Base-by-base conservation (phyloP, 352 stramenopile species). In the Phytophthora cryptogea region DNA sequence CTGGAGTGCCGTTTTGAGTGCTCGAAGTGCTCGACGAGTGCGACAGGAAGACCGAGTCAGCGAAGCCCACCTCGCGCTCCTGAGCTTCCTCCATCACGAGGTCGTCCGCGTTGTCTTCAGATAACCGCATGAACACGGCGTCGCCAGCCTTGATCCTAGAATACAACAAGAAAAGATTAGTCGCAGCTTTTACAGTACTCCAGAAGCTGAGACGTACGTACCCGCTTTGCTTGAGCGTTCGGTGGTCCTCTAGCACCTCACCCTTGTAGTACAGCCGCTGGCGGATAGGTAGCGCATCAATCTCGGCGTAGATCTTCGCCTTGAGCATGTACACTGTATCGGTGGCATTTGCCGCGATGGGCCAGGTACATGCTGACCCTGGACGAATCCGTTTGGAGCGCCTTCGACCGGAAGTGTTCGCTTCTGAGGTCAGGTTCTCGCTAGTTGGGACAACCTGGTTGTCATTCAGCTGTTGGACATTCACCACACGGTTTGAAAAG, bases 241-340 rank as follows among this genome's bases (percentile, higher is more conserved):
- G 48, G 36, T 63, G 50, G 45, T 94, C 80, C 16, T 84, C 62
- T 16, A 94, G 65, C 14, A 82, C 27, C 2, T 78, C 54, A 9
- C 85, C 85, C 33, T 76, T 73, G 54, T 85, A 92, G 47, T 90
- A 94, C 1, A 94, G 66, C 7, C 72, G 66, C 55, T 94, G 85
- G 26, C 79, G 79, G 31, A 83, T 84, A 13, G 85, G 85, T 9
- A 86, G 71, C 7, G 72, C 69, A 60, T 90, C 85, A 7, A 80
- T 85, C 44, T 89, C 78, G 3, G 81, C 76, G 45, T 78, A 90
- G 28, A 94, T 88, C 44, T 88, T 89, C 4, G 79, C 74, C 54
- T 94, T 94, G 8, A 94, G 54, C 43, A 90, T 75, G 36, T 87
- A 89, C 10, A 92, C 76, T 0, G 79, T 87, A 54, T 94, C 85